A percentile compares a stretch with the other conserved stretches of the same genome.
Evolutionary conservation across 2,329 filamentous ascomycete species (phyloP).

Genomic region (Cryphonectria carpinicola): DNA sequence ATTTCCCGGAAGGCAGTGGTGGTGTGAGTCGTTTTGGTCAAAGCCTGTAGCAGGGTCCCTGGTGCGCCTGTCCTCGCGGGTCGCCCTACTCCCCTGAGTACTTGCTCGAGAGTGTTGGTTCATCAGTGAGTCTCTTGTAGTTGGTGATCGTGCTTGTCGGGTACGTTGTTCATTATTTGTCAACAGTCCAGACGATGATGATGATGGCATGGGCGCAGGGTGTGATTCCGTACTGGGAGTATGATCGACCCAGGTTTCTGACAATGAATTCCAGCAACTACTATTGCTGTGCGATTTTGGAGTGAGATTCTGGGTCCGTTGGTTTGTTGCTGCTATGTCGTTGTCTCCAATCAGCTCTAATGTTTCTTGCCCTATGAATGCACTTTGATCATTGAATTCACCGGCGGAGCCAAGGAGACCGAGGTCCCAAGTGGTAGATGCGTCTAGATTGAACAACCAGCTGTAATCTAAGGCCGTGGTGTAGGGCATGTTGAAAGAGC

Average conservation of each 20-base stretch:
- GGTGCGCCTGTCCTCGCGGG: not conserved
- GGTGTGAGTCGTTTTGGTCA: not conserved
- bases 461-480: conserved; percentile 66
- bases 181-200: not conserved
- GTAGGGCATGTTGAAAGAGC: conserved; percentile 68
- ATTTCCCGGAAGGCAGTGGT: not conserved
- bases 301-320: conserved; percentile 14
- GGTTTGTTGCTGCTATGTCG: conserved; percentile 12
- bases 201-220: not conserved
- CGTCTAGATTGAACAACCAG: conserved; percentile 59
- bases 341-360: not conserved
- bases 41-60: not conserved
- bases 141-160: not conserved
- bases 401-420: conserved; percentile 12
- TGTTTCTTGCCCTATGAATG: not conserved
- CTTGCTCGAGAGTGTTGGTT: not conserved
- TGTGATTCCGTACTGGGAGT: not conserved
- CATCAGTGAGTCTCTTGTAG: not conserved
- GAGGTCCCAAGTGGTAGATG: conserved; percentile 28
- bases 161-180: not conserved
- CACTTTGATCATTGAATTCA: not conserved
- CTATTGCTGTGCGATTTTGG: conserved; percentile 12
- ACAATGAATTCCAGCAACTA: not conserved
- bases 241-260: not conserved
- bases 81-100: not conserved